phyloP scores from a whole-genome alignment of 108 stramenopile genomes.

The Cylindrotheca fusiformis region DNA sequence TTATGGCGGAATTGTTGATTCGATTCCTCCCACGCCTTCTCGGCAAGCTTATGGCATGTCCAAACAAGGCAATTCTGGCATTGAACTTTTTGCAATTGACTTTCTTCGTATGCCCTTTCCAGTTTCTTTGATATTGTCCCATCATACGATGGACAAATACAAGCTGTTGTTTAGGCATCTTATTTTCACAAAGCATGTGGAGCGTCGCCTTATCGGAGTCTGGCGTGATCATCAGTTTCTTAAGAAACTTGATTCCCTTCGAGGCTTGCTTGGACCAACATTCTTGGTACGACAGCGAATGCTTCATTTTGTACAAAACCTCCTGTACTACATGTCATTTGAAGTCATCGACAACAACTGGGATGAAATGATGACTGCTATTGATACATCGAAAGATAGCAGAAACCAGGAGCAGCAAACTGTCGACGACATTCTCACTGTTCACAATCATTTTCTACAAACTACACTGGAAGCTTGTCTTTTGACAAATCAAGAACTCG shows the following conservation, averaged over 20 bases:
- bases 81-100: slow-evolving; percentile 89
- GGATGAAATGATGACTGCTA: slow-evolving; percentile 62
- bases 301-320: slow-evolving; percentile 97
- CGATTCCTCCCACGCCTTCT: slow-evolving; percentile 40
- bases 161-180: slow-evolving; percentile 96
- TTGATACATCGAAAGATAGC: slow-evolving; percentile 6
- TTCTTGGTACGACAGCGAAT: slow-evolving; percentile 91
- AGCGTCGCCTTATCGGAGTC: slow-evolving; percentile 85
- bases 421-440: slow-evolving; percentile 84
- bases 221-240: slow-evolving; percentile 92
- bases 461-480: slow-evolving; percentile 89
- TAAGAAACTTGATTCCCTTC: slow-evolving; percentile 77
- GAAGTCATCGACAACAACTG: slow-evolving; percentile 96
- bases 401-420: slow-evolving; percentile 36
- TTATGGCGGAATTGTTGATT: slow-evolving; percentile 39
- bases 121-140: slow-evolving; percentile 83
- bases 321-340: slow-evolving; percentile 95
- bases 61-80: slow-evolving; percentile 66
- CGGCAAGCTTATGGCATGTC: slow-evolving; percentile 30
- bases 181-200: slow-evolving; percentile 97
- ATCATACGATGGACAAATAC: slow-evolving; percentile 80
- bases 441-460: slow-evolving; percentile 88
- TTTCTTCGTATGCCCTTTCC: slow-evolving; percentile 87
- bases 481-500: slow-evolving; percentile 81
- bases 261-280: slow-evolving; percentile 71